A percentile compares a stretch with the other conserved stretches of the same genome.
Conservation (phyloP, 2,329 filamentous ascomycete genomes). For the Davidsoniella australis region DNA sequence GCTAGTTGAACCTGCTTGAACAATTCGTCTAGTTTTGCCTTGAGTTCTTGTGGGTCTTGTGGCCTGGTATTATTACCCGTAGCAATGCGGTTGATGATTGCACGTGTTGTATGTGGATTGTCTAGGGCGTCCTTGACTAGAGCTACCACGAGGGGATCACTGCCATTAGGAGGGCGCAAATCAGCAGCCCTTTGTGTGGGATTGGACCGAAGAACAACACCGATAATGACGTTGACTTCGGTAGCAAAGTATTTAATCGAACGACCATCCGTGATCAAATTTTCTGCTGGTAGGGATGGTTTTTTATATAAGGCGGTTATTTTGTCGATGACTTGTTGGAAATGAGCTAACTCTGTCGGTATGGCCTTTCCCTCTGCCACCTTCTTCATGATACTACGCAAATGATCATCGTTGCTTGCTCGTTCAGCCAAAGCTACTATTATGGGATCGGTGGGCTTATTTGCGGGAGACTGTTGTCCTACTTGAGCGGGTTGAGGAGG, state of each 20-base stretch:
- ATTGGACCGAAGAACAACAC: constrained; percentile 42
- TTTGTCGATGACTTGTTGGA: constrained; percentile 67
- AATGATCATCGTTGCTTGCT: constrained; percentile 52
- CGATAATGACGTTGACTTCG: constrained; percentile 38
- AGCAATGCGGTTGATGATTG: constrained; percentile 37
- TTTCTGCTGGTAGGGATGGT: constrained; percentile 36
- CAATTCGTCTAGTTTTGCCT: constrained; percentile 32
- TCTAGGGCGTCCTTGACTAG: constrained; percentile 41
- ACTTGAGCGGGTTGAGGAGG: constrained; percentile 14
- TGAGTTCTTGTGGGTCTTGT: constrained; percentile 37
- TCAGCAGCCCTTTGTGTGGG: constrained; percentile 36
- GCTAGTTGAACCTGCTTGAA: constrained; percentile 15
- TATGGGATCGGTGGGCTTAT: constrained; percentile 46
- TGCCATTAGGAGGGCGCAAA: constrained; percentile 34
- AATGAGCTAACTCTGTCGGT: constrained; percentile 53
- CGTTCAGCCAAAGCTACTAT: constrained; percentile 64
- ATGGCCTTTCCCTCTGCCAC: constrained; percentile 61
- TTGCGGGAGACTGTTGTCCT: constrained; percentile 15
- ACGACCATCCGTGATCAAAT: constrained; percentile 35
- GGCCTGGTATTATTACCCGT: constrained; percentile 21
- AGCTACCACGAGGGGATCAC: constrained; percentile 37
- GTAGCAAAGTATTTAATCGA: constrained; percentile 43
- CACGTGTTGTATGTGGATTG: constrained; percentile 27
- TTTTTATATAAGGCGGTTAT: constrained; percentile 45
- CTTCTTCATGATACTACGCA: constrained; percentile 68